Evolutionary conservation across 108 stramenopile species (phyloP), one percentile per base, ranked within the genome.

Genomic region (Skeletonema grethae): DNA sequence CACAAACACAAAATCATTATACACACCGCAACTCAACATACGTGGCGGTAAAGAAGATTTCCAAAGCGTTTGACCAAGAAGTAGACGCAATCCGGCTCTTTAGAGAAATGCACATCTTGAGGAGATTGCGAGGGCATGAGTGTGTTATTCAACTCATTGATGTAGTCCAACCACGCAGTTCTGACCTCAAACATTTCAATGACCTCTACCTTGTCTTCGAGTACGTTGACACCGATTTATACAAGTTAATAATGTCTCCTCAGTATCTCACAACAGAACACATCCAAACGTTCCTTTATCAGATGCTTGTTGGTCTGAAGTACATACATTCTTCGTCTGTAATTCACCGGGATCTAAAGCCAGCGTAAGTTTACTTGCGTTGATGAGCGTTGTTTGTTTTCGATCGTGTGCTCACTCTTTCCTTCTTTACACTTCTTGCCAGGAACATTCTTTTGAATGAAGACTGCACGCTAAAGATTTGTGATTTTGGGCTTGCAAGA

Each of bases 261-360:
- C 99, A 99, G 85, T 97, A 97, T 67, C 86, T 99, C 56, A 96
- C 97, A 16, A 96, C 93, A 31, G 97, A 96, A 73, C 99, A 99
- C 84, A 95, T 99, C 36, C 94, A 95, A 84, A 91, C 96, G 34
- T 98, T 99, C 83, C 69, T 99, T 45, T 99, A 98, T 79, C 97
- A 99, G 86, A 95, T 99, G 85, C 92, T 99, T 57, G 72, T 84
- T 30, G 97, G 94, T 6, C 80, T 99, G 6, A 96, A 97, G 69
- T 98, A 89, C 67, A 85, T 98, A 58, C 99, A 99, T 85, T 92
- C 89, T 24, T 81, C 82, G 2, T 87, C 85, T 3, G 97, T 99
- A 8, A 99, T 99, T 69, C 99, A 99, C 82, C 93, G 99, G 11
- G 91, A 96, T 65, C 63, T 94, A 25, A 85, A 85, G 50, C 84